Evolutionary conservation across 495 filamentous ascomycete species (phyloP).

Genomic region (Clohesyomyces aquaticus): DNA sequence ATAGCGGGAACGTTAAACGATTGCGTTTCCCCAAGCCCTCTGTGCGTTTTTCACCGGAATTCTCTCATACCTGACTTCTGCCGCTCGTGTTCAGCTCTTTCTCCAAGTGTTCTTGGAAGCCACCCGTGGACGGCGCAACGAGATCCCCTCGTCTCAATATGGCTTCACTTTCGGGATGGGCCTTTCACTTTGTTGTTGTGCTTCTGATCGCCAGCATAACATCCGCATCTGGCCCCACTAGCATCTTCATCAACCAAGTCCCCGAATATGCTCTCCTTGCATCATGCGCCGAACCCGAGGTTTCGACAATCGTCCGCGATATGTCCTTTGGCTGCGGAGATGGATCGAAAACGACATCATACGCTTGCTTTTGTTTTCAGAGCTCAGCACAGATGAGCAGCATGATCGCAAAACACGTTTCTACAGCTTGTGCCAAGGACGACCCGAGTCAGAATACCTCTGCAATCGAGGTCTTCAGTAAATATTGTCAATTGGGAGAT

Average conservation of each 20-base stretch:
- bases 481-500: constrained; percentile 21
- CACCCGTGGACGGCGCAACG: too few species aligned
- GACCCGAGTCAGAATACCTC: constrained; percentile 10
- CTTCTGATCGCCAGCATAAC: neutral
- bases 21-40: too few species aligned
- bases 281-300: constrained; percentile 19
- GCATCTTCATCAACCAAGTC: constrained; percentile 25
- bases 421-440: constrained; percentile 7
- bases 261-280: constrained; percentile 14
- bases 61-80: too few species aligned
- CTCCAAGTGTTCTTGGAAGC: too few species aligned
- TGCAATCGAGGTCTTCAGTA: constrained; percentile 16
- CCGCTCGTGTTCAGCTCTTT: too few species aligned
- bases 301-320: constrained; percentile 27
- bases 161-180: neutral
- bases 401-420: constrained; percentile 27
- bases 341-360: constrained; percentile 15
- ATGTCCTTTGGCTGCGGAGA: constrained; percentile 23
- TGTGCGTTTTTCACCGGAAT: too few species aligned
- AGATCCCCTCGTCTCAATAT: too few species aligned
- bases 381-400: constrained; percentile 21
- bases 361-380: constrained; percentile 22
- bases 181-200: neutral
- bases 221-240: constrained; percentile 7
- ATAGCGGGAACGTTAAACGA: too few species aligned